phyloP scores from a whole-genome alignment of 2,329 filamentous ascomycete genomes.

The Fusarium pseudonygamai region DNA sequence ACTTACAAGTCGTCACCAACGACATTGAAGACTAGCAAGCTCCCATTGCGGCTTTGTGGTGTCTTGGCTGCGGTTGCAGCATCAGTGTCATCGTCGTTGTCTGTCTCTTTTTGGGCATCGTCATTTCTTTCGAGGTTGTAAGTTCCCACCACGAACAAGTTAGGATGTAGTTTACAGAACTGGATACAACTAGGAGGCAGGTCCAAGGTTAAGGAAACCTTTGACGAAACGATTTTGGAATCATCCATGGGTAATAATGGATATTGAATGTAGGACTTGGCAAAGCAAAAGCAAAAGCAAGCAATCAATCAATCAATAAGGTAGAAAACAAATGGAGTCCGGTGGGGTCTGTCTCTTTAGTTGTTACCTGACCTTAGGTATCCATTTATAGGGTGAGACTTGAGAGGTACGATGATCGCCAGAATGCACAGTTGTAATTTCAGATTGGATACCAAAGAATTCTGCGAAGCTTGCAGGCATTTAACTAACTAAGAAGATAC shows the following conservation, averaged over 20 bases:
- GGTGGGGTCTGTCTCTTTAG: constrained; percentile 27
- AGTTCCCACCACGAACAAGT: constrained; percentile 82
- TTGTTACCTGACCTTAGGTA: background rate
- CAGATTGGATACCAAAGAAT: background rate
- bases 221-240: constrained; percentile 49
- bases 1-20: constrained; percentile 65
- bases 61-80: constrained; percentile 43
- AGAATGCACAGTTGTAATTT: background rate
- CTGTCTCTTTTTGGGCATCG: constrained; percentile 38
- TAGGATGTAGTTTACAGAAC: constrained; percentile 70
- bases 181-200: constrained; percentile 82
- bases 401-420: background rate
- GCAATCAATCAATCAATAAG: background rate
- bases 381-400: background rate
- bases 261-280: constrained; percentile 9
- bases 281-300: background rate
- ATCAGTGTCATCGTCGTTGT: constrained; percentile 39
- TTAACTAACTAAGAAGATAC: background rate
- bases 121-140: constrained; percentile 75
- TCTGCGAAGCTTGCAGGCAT: background rate
- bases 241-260: constrained; percentile 34
- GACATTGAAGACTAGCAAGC: constrained; percentile 73
- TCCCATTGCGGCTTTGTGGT: constrained; percentile 75
- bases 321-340: constrained; percentile 10
- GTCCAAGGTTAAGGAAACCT: constrained; percentile 64